Base-by-base conservation (phyloP, 345 rosid genomes). In the Tarenaya hassleriana region DNA sequence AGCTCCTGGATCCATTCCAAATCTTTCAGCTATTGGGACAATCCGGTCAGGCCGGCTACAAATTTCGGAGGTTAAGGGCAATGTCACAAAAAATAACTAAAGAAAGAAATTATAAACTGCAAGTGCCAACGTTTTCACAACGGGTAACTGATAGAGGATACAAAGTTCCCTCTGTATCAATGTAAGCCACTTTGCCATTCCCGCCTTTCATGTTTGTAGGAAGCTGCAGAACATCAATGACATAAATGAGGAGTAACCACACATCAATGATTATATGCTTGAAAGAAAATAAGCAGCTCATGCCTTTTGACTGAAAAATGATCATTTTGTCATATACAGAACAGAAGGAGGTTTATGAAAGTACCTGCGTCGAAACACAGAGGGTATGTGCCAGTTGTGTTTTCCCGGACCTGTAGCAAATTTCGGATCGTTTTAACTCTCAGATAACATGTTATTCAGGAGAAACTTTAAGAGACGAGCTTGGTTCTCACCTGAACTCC, bases 1-100 rank as follows among this genome's bases (percentile, higher is more conserved):
- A 19, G 98, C 95, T 64, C 82, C 83, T 45, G 88, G 80, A 58
- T 91, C 95, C 98, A 88, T 85, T 70, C 96, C 94, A 75, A 92
- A 92, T 74, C 98, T 84, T 76, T 92, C 96, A 51, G 96, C 96
- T 62, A 92, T 79, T 12, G 88, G 84, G 40, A 88, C 80, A 60
- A 92, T 79, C 27, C 91, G 53, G 71, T 88, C 95, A 52, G 96
- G 95, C 4, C 88, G 96, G 67, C 96, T 83, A 66, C 61, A 75
- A 47, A 60, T 54, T 15, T 16, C 29, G 33, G 0, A 37, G 56
- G 77, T 75, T 58, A 64, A 74, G 69, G 42, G 68, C 63, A 55
- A 60, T 66, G 54, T 53, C 34, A 53, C 34, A 50, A 31, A 10
- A 34, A 16, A 34, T 41, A 32, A 33, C 10, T 37, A 16, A 21